Base-by-base conservation (phyloP, 495 filamentous ascomycete genomes). In the Lasiosphaeria ovina region DNA sequence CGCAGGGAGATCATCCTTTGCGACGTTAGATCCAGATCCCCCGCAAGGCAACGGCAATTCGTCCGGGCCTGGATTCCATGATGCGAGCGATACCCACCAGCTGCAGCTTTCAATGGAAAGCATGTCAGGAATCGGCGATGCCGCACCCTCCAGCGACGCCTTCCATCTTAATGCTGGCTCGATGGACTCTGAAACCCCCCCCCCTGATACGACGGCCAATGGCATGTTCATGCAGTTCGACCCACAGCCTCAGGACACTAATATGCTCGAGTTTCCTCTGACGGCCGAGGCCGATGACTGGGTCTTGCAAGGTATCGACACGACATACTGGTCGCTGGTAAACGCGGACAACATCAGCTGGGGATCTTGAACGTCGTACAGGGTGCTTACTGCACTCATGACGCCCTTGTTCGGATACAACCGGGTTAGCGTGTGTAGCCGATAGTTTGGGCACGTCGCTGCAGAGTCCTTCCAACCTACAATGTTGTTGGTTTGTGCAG, bases 301-400 rank as follows among this genome's bases (percentile, higher is more conserved):
- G 75, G 66, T 69, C n/a, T 76, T 77, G 48, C 73, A 76, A 54
- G 75, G 75, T 3, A 69, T 76, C 38, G 75, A 77, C 35, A 68
- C 73, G 51, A 68, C 63, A 11, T 77, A 74, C 51, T 76, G 67
- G 67, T 53, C 59, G 44, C 49, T 69, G 54, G 34, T 66, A 53
- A 66, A 69, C 51, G 59, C 52, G 24, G 35, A 45, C 14, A 52
- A 56, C 45, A 40, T 62, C 44, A 53, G 24, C 12, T 40, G 53
- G 49, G n/a, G 24, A 8, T 52, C 49, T 38, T 12, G 31, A 38
- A 44, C 51, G 40, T 4, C 8, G 4, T 14, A 47, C 44, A 47
- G 6, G 2, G 12, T 11, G 2, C 2, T 11, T 14, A 42, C 12
- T 42, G 7, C 8, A 2, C 38, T 42, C 8, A 42, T 7, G 12